These are phyloP conservation scores for Entomortierella parvispora DNA, from an alignment of 192 early-diverging fungal species.

Conservation along the genomic window DNA sequence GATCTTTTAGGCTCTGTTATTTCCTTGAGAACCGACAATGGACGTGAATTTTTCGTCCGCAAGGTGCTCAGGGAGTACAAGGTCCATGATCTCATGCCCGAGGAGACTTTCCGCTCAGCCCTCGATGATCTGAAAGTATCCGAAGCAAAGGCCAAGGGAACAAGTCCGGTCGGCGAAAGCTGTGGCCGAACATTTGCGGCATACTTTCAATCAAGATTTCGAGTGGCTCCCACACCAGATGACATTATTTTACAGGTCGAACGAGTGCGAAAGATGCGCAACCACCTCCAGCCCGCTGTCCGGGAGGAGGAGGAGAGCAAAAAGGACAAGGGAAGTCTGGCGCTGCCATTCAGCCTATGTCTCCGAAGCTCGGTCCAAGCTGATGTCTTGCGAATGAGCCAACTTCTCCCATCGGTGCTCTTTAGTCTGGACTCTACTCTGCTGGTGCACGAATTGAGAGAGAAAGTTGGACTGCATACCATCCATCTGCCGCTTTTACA, in stretches of 20 bases:
- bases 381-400: constrained; percentile 52
- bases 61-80: constrained; percentile 38
- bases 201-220: constrained; percentile 53
- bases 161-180: not conserved
- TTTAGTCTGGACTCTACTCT: constrained; percentile 68
- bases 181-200: constrained; percentile 45
- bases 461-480: constrained; percentile 40
- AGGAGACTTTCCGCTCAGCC: constrained; percentile 6
- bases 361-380: constrained; percentile 43
- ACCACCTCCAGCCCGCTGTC: constrained; percentile 53
- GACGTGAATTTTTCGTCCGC: constrained; percentile 57
- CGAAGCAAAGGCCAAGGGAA: not conserved
- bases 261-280: constrained; percentile 53
- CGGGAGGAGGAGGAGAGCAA: constrained; percentile 23
- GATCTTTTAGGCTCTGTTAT: constrained; percentile 45
- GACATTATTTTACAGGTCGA: constrained; percentile 55
- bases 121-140: not conserved
- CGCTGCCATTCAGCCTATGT: constrained; percentile 47
- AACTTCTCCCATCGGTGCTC: constrained; percentile 72
- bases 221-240: not conserved
- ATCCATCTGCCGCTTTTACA: constrained; percentile 59
- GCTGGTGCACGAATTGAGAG: constrained; percentile 55
- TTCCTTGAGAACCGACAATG: constrained; percentile 51
- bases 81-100: constrained; percentile 11
- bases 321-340: constrained; percentile 23